Percentiles rank a stretch among this genome's conserved stretches.
phyloP scores from a whole-genome alignment of 1,284 basidiomycete genomes.

The Golubevia sp. region DNA sequence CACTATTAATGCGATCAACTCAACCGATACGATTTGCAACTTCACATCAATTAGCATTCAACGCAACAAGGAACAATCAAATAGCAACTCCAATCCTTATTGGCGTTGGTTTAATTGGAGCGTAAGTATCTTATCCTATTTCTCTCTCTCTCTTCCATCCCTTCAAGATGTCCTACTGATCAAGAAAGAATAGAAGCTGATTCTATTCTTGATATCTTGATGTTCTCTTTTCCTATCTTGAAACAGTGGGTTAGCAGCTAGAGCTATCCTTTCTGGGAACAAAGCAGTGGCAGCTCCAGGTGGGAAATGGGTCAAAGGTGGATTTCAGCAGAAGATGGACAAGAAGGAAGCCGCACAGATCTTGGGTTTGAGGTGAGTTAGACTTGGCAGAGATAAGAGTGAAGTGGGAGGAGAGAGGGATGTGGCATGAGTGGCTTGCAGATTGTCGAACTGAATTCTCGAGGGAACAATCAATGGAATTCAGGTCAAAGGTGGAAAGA shows the following conservation, averaged over 20 bases:
- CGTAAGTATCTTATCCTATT: no score
- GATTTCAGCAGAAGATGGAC: slow-evolving; percentile 96
- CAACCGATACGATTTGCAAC: no score
- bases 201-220: not conserved
- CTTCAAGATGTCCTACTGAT: no score
- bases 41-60: no score
- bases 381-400: no score
- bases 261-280: slow-evolving; percentile 31
- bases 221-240: not conserved
- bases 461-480: no score
- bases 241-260: slow-evolving; percentile 36
- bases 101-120: slow-evolving; percentile 42
- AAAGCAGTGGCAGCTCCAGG: slow-evolving; percentile 65
- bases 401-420: no score
- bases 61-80: no score
- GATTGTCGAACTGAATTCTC: no score
- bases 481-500: not conserved
- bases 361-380: slow-evolving; percentile 71
- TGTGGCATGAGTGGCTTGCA: no score
- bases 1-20: no score
- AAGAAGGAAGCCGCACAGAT: slow-evolving; percentile 87
- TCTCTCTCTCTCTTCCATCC: no score
- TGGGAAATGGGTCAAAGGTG: slow-evolving; percentile 88
- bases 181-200: not conserved
- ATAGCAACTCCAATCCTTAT: slow-evolving; percentile 45